Percentiles rank a stretch among this genome's conserved stretches.
Conservation (phyloP, 768 basidiomycete genomes). For the Hygrocybe coccinea region DNA sequence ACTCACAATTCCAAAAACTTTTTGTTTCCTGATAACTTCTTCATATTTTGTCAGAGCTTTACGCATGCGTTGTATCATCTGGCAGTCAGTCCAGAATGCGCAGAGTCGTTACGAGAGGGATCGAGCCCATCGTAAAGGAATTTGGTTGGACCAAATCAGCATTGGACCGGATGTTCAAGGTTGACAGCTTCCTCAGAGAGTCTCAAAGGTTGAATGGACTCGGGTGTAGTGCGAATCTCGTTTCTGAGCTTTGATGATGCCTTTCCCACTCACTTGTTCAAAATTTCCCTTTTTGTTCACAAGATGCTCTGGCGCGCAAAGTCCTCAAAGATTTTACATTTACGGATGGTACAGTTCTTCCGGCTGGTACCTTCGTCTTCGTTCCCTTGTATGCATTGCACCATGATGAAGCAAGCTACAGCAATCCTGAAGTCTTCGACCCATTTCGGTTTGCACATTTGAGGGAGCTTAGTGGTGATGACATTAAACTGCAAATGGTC, state of each 20-base stretch:
- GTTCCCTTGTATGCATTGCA: conserved; percentile 19
- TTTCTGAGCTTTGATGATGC: background rate
- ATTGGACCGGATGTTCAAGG: conserved; percentile 30
- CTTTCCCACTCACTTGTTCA: background rate
- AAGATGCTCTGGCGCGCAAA: conserved; percentile 30
- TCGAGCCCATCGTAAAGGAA: conserved; percentile 27
- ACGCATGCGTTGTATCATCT: conserved; percentile 38
- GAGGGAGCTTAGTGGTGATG: conserved; percentile 25
- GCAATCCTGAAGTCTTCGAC: conserved; percentile 30
- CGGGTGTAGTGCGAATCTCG: conserved; percentile 22
- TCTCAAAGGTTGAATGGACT: conserved; percentile 30
- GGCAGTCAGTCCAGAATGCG: conserved; percentile 27
- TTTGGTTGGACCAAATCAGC: conserved; percentile 32
- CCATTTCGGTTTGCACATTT: conserved; percentile 42
- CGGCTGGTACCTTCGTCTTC: conserved; percentile 28
- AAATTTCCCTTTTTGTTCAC: background rate
- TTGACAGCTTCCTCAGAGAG: conserved; percentile 40
- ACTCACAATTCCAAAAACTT: background rate
- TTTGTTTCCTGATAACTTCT: background rate
- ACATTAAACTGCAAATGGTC: conserved; percentile 30
- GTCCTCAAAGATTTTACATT: conserved; percentile 32
- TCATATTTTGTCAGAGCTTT: conserved; percentile 23
- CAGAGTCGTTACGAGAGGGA: conserved; percentile 33
- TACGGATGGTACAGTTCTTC: conserved; percentile 36
- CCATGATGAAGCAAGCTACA: conserved; percentile 23